A percentile compares a stretch with the other conserved stretches of the same genome.
These are phyloP conservation scores for Knoxdaviesia capensis DNA, from an alignment of 2,329 filamentous ascomycete species.

Conservation along the genomic window DNA sequence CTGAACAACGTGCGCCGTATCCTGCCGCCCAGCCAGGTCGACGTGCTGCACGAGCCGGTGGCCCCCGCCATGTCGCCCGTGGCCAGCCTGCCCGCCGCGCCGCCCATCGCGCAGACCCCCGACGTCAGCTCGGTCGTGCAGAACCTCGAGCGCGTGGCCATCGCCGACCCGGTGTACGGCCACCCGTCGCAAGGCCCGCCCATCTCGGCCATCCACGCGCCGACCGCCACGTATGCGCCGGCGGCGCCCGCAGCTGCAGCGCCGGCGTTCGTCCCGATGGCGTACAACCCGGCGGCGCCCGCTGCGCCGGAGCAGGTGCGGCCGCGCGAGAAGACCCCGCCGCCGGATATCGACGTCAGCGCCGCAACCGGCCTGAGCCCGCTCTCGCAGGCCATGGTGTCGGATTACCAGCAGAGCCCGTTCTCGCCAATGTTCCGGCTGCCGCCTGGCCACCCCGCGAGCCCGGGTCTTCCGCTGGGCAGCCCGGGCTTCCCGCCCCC, in stretches of 20 bases:
- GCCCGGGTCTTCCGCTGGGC: slow-evolving; percentile 13
- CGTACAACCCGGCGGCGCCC: slow-evolving; percentile 64
- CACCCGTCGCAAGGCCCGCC: not conserved
- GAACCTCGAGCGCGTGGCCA: slow-evolving; percentile 50
- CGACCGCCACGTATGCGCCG: slow-evolving; percentile 18
- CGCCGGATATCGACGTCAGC: slow-evolving; percentile 37
- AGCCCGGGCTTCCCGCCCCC: slow-evolving; percentile 18
- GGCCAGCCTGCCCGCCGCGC: slow-evolving; percentile 11
- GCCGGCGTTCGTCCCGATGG: slow-evolving; percentile 35
- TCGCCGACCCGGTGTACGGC: slow-evolving; percentile 34
- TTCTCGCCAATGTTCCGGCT: slow-evolving; percentile 32
- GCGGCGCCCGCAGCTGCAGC: slow-evolving; percentile 13
- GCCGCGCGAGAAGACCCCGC: slow-evolving; percentile 59
- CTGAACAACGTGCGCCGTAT: slow-evolving; percentile 47
- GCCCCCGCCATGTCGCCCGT: slow-evolving; percentile 16
- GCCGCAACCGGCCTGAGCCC: slow-evolving; percentile 29
- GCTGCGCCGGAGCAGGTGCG: slow-evolving; percentile 51
- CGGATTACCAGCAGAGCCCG: slow-evolving; percentile 32
- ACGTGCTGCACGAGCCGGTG: slow-evolving; percentile 42
- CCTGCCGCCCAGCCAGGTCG: slow-evolving; percentile 37
- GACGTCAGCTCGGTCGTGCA: slow-evolving; percentile 52
- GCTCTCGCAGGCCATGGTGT: slow-evolving; percentile 33
- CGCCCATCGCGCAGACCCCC: slow-evolving; percentile 10
- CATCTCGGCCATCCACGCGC: slow-evolving; percentile 13
- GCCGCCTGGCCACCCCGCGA: slow-evolving; percentile 21